Evolutionary conservation across 345 rosid genomes (phyloP), one percentile per base, ranked within the genome.

Genomic region (Conringia planisiliqua): DNA sequence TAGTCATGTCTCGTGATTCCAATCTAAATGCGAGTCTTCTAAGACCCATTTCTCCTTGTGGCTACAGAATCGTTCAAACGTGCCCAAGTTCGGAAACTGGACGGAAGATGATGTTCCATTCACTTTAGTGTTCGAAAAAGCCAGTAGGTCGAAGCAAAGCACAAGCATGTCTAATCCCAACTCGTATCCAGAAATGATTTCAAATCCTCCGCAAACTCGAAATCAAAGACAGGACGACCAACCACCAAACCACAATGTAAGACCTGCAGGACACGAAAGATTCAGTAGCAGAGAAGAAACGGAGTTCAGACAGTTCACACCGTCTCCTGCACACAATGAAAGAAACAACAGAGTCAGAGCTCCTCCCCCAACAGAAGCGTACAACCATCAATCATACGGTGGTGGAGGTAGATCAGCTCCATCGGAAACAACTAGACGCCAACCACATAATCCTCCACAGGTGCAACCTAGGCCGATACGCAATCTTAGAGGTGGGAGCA

Each of bases 261-360:
- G 47, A 71, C 50, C n/a, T n/a, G n/a, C 44, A 20, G 39, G 73
- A 20, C 61, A 75, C 1, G 71, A 65, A 32, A 50, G 81, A 51
- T 13, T 46, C 4, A 10, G 26, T 63, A 61, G 86, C 76, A 66
- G 77, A 72, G 98, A 89, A 61, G 86, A 83, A 13, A 72, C 78
- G 8, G 89, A 85, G 0, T 65, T 79, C 68, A 87, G 68, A 76
- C 82, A 64, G 1, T 65, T 78, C 68, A 86, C 63, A 71, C 82
- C 67, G n/a, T 84, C 96, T 72, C 87, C 92, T 4, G 89, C 82
- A 46, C 86, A 60, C 24, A 51, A 30, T 20, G 58, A 73, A 17
- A 68, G 78, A 67, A 67, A 68, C 57, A 24, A 17, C n/a, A 43
- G 69, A 72, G 70, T 61, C 12, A 67, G 78, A 58, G 38, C 39